phyloP scores from a whole-genome alignment of 2,329 filamentous ascomycete species.

The Aspergillus tanneri region DNA sequence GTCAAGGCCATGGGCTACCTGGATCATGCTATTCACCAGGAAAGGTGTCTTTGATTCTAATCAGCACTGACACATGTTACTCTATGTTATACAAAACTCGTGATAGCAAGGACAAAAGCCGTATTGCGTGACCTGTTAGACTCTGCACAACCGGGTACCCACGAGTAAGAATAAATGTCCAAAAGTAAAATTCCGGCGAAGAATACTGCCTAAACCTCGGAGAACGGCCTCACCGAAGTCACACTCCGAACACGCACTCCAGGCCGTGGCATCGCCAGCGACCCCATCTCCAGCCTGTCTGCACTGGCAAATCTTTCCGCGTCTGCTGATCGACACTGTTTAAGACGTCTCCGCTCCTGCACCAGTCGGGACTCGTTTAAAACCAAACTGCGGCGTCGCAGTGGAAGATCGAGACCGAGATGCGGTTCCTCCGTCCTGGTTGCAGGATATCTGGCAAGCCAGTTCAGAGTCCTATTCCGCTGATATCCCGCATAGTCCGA shows the following conservation, averaged over 20 bases:
- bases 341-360: background rate
- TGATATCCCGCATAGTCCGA: background rate
- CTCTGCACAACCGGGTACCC: no score
- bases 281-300: constrained; percentile 27
- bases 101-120: background rate
- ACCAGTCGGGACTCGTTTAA: background rate
- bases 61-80: background rate
- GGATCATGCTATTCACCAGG: constrained; percentile 33
- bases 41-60: constrained; percentile 14
- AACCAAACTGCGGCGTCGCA: background rate
- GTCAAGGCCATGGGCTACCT: constrained; percentile 46
- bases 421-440: background rate
- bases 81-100: background rate
- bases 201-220: constrained; percentile 21
- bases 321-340: background rate
- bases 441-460: background rate
- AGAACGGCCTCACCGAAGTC: constrained; percentile 33
- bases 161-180: constrained; percentile 1
- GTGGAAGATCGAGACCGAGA: background rate
- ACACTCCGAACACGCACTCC: constrained; percentile 24
- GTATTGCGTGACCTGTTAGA: background rate
- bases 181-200: background rate
- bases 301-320: constrained; percentile 36
- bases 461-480: background rate
- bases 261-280: constrained; percentile 25